Evolutionary conservation across 1,284 basidiomycete species (phyloP).

Genomic region (Retiboletus flavoniger): DNA sequence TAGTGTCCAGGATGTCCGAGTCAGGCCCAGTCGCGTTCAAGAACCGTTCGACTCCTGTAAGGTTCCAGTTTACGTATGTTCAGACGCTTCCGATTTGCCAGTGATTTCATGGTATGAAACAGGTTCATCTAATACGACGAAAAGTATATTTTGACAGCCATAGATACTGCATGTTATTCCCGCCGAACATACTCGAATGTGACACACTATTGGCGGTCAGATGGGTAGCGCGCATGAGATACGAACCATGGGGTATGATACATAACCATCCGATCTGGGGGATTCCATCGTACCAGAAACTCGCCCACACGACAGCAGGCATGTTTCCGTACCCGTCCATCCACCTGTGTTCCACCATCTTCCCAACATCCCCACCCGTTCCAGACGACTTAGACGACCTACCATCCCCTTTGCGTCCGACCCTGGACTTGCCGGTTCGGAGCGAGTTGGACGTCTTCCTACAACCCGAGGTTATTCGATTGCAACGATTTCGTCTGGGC

Average conservation of each 20-base stretch:
- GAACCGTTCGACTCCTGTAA: no score
- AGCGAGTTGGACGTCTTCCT: constrained; percentile 67
- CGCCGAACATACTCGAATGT: no score
- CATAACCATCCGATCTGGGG: not conserved
- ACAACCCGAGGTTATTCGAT: constrained; percentile 89
- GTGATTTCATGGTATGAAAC: no score
- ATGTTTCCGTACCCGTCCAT: constrained; percentile 9
- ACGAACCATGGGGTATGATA: not conserved
- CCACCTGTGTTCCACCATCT: not conserved
- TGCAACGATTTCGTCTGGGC: constrained; percentile 88
- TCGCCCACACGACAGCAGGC: not conserved
- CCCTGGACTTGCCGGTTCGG: constrained; percentile 54
- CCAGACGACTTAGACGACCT: constrained; percentile 72
- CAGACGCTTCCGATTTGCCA: no score
- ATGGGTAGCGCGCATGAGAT: not conserved
- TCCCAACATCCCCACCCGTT: constrained; percentile 55
- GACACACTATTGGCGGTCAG: not conserved
- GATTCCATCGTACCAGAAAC: not conserved
- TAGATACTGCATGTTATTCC: no score
- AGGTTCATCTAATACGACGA: no score
- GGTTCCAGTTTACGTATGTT: no score
- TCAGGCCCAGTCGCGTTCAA: no score
- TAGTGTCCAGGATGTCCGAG: no score
- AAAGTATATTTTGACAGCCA: no score
- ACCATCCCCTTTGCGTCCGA: constrained; percentile 78